Conservation (phyloP, 495 filamentous ascomycete genomes). For the Alectoria sarmentosa region DNA sequence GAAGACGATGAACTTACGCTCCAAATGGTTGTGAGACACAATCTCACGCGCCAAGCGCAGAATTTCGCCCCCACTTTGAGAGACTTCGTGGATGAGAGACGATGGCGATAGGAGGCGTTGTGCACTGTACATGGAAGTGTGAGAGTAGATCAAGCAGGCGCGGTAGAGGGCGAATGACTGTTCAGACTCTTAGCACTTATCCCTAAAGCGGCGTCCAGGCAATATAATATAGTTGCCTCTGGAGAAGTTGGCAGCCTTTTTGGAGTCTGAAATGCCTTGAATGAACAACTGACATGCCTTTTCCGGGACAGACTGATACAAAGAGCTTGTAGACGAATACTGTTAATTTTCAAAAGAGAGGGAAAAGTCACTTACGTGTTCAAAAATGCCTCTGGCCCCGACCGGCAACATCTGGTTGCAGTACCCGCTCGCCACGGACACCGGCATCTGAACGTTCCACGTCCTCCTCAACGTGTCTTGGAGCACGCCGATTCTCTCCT, state of each 20-base stretch:
- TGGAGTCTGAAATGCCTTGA: no score
- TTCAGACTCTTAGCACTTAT: background rate
- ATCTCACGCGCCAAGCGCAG: constrained; percentile 38
- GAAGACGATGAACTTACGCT: constrained; percentile 46
- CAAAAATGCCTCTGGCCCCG: constrained; percentile 37
- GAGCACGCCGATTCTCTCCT: constrained; percentile 28
- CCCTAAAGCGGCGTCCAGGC: background rate
- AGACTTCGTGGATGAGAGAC: constrained; percentile 35
- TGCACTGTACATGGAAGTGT: constrained; percentile 43
- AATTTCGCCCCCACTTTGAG: constrained; percentile 39
- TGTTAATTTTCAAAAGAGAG: constrained; percentile 7
- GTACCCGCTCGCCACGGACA: constrained; percentile 19
- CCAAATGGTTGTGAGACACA: constrained; percentile 28
- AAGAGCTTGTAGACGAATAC: constrained; percentile 14
- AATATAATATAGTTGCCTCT: no score
- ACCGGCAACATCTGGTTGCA: constrained; percentile 38
- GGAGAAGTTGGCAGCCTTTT: background rate
- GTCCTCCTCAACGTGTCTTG: constrained; percentile 36
- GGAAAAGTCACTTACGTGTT: constrained; percentile 38
- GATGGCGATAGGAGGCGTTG: constrained; percentile 37
- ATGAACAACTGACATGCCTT: background rate
- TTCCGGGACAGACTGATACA: background rate
- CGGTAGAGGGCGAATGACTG: constrained; percentile 44
- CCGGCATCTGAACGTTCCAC: constrained; percentile 36
- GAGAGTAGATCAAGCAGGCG: constrained; percentile 43